A percentile compares a stretch with the other conserved stretches of the same genome.
Conservation (phyloP, 306 rosid genomes). For the Bauhinia variegata region DNA sequence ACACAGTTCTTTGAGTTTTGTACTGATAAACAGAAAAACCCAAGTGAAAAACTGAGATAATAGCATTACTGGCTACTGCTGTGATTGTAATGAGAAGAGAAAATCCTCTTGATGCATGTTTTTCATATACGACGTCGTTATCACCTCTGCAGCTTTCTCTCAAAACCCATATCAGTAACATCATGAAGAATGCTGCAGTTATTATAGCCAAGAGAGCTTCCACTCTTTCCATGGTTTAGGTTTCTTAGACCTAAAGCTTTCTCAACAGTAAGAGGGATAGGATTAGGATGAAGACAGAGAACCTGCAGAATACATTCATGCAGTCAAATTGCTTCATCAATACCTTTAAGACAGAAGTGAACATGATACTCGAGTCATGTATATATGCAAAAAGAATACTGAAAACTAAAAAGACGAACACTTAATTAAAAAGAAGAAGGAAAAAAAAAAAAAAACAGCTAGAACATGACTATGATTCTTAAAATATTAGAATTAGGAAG, state of each 20-base stretch:
- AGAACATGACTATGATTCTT: too few species aligned
- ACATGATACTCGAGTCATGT: too few species aligned
- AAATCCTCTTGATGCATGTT: slow-evolving; percentile 26
- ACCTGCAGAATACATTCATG: not conserved
- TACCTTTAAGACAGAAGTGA: too few species aligned
- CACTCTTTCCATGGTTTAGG: slow-evolving; percentile 25
- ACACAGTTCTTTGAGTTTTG: slow-evolving; percentile 29
- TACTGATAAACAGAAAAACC: slow-evolving; percentile 51
- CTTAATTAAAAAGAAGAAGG: too few species aligned
- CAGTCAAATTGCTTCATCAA: not conserved
- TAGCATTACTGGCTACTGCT: slow-evolving; percentile 26
- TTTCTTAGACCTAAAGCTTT: not conserved
- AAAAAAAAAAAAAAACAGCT: too few species aligned
- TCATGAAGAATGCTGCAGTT: slow-evolving; percentile 55
- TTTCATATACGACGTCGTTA: not conserved
- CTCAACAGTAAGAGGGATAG: not conserved
- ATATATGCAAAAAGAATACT: too few species aligned
- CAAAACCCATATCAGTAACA: slow-evolving; percentile 61
- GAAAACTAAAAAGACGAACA: too few species aligned
- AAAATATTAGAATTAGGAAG: too few species aligned
- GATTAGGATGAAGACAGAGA: not conserved
- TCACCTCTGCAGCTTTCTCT: slow-evolving; percentile 35
- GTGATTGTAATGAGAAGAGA: slow-evolving; percentile 34
- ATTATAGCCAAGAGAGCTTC: slow-evolving; percentile 44
- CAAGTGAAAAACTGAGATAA: slow-evolving; percentile 50